These are phyloP conservation scores for Clarireedia paspali DNA, from an alignment of 2,329 filamentous ascomycete species.

Conservation along the genomic window DNA sequence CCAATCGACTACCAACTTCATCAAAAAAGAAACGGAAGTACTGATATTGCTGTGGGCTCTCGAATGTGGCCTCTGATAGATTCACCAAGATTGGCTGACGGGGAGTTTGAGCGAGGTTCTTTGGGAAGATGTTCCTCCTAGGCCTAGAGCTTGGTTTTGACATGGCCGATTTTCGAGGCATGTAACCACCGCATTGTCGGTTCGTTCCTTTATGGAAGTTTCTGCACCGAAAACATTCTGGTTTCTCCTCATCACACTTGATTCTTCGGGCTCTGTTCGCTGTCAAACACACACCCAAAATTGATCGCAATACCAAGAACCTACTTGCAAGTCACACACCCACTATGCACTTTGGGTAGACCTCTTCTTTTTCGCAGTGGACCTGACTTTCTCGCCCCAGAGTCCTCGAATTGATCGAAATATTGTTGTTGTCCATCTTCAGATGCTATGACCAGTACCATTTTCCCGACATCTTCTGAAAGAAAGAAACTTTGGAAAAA, in stretches of 20 bases:
- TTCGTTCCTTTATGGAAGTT: constrained; percentile 2
- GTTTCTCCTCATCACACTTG: constrained; percentile 6
- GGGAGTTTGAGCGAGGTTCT: not conserved
- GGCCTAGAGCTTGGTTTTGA: not conserved
- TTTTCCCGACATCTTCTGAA: not conserved
- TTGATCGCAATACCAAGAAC: not conserved
- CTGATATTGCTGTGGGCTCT: not conserved
- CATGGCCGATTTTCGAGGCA: not conserved
- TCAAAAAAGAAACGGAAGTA: constrained; percentile 5
- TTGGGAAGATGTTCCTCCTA: not conserved
- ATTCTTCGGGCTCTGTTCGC: not conserved
- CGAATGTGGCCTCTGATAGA: not conserved
- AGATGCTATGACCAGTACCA: constrained; percentile 3
- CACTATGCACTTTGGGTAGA: constrained; percentile 2
- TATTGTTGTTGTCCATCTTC: not conserved
- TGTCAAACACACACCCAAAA: not conserved
- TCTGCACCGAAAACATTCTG: constrained; percentile 2
- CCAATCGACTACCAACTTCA: constrained; percentile 1
- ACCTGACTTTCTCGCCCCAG: not conserved
- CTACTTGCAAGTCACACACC: constrained; percentile 6
- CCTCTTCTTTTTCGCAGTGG: not conserved
- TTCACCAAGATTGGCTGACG: not conserved
- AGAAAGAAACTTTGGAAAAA: not conserved
- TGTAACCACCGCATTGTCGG: constrained; percentile 3
- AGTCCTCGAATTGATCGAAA: not conserved